phyloP scores from a whole-genome alignment of 2,329 filamentous ascomycete genomes.

The Aspergillus oerlinghausenensis region DNA sequence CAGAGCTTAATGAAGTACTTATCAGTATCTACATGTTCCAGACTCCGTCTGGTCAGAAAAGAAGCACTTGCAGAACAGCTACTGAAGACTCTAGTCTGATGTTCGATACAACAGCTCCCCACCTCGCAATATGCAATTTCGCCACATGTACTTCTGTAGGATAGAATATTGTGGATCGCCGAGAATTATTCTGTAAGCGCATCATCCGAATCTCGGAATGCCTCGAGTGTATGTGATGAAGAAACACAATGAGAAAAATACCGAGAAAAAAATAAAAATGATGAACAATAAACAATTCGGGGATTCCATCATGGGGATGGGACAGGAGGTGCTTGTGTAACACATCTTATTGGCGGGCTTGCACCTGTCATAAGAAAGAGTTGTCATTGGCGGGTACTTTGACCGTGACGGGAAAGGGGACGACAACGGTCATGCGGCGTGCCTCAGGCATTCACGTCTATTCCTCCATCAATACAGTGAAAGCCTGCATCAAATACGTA shows the following conservation, averaged over 20 bases:
- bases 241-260: too few relatives aligned
- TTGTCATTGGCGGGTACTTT: not conserved
- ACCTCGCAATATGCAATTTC: not conserved
- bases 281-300: not conserved
- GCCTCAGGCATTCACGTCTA: not conserved
- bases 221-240: not conserved
- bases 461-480: not conserved
- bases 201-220: not conserved
- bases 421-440: not conserved
- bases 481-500: not conserved
- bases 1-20: not conserved
- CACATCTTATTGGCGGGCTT: not conserved
- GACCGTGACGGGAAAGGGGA: not conserved
- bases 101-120: not conserved
- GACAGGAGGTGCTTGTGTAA: not conserved
- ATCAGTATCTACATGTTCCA: not conserved
- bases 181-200: not conserved
- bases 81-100: not conserved
- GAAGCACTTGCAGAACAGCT: not conserved
- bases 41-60: not conserved
- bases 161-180: not conserved
- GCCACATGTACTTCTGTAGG: not conserved
- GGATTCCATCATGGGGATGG: not conserved
- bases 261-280: not conserved
- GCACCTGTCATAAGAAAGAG: not conserved